Base-by-base conservation (phyloP, 2,329 filamentous ascomycete species). In the Gliomastix tumulicola region DNA sequence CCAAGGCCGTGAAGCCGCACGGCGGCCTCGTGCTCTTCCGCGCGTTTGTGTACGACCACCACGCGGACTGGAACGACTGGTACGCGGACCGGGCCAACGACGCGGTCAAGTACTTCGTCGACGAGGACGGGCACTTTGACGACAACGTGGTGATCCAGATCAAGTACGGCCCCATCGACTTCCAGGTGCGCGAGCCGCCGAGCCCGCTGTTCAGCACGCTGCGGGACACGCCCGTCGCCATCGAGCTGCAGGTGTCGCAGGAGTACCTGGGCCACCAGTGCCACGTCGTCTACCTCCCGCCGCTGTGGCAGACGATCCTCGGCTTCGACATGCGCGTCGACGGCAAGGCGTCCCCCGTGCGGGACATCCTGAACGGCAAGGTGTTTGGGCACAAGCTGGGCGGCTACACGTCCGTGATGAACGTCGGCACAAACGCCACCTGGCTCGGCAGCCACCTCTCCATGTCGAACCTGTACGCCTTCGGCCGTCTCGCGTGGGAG, bases 131-230 rank as follows among this genome's bases (percentile, higher is more conserved):
- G 6, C 54, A 78, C 41, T 86, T 86, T 39, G 76, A 81, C 17
- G 75, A 80, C 32, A 86, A 86, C 32, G 80, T 85, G 0, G 67
- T 86, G 0, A 67, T 86, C 3, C 82, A 87, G 50, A 79, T 86
- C 56, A 87, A 86, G 55, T 84, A 81, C 43, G 82, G 82, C 0
- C 80, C 82, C 0, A 85, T 86, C 32, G 82, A 87, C 49, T 74
- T 87, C 39, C 56, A 57, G 32, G 68, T 65, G 32, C 66, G 67
- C 32, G 73, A 74, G 20, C 63, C 75, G 21, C 81, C 69, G 2
- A 82, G 75, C 5, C 81, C 82, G 1, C 57, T 87, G 2, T 84
- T 86, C 43, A 68, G 68, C 2, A 59, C 69, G 35, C 49, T 74
- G 12, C 48, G 41, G 6, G 45, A 66, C 30, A 74, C 69, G 1